These are phyloP conservation scores for Cryptococcus sp. DNA, from an alignment of 1,284 basidiomycete species.

Conservation along the genomic window DNA sequence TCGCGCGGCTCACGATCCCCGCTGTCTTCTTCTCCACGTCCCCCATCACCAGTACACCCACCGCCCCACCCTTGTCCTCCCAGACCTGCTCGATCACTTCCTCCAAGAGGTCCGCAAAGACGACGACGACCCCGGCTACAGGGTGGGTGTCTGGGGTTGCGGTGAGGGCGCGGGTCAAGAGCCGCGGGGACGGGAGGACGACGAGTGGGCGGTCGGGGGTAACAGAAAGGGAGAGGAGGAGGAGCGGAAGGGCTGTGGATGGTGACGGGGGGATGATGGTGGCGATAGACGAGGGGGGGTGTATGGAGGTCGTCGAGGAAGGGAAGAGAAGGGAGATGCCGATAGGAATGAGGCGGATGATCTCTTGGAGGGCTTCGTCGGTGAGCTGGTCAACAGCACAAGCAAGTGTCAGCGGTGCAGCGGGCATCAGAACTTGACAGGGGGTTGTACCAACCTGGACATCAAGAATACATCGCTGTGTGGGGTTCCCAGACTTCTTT, in stretches of 20 bases:
- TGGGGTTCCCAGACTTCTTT: background rate
- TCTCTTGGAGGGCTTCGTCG: conserved; percentile 36
- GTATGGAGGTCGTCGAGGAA: conserved; percentile 6
- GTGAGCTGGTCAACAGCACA: conserved; percentile 17
- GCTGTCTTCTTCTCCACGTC: conserved; percentile 23
- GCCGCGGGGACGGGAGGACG: conserved; percentile 27
- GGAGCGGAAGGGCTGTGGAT: conserved; percentile 31
- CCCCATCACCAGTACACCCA: conserved; percentile 35
- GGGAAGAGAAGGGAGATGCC: conserved; percentile 41
- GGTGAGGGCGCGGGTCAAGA: conserved; percentile 24
- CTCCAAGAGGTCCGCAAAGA: conserved; percentile 28
- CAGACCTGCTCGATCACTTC: conserved; percentile 32
- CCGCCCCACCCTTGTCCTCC: conserved; percentile 18
- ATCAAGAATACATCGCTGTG: conserved; percentile 39
- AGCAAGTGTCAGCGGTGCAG: conserved; percentile 8
- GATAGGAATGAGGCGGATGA: conserved; percentile 34
- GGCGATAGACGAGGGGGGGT: conserved; percentile 25
- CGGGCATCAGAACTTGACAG: background rate
- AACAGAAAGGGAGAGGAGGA: conserved; percentile 37
- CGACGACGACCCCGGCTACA: conserved; percentile 31
- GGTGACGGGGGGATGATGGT: conserved; percentile 38
- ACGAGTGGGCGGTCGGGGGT: conserved; percentile 30
- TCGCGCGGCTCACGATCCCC: conserved; percentile 16
- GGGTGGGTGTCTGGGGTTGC: conserved; percentile 20
- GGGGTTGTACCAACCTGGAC: conserved; percentile 28